phyloP scores from a whole-genome alignment of 2,329 filamentous ascomycete genomes.

The Colletotrichum kahawae region DNA sequence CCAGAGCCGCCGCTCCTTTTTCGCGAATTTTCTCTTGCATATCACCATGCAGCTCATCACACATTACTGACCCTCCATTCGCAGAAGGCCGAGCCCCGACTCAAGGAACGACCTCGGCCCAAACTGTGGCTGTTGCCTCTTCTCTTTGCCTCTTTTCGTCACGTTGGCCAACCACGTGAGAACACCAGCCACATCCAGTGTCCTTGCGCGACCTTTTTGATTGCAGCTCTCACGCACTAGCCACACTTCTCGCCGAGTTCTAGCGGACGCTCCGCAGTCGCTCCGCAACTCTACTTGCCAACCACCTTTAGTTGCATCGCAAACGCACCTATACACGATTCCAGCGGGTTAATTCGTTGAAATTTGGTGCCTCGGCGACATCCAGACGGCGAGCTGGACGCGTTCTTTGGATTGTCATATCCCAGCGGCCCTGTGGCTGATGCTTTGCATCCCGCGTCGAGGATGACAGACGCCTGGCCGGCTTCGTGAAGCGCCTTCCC shows the following conservation, averaged over 20 bases:
- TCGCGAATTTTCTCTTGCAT: neutral
- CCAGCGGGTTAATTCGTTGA: neutral
- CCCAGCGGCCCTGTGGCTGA: slow-evolving; percentile 1
- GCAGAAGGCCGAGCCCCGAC: neutral
- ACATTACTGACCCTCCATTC: neutral
- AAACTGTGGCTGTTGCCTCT: slow-evolving; percentile 5
- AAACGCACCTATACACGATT: neutral
- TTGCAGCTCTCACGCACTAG: neutral
- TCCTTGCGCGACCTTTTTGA: neutral
- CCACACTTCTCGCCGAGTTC: neutral
- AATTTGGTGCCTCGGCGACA: neutral
- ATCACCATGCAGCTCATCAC: neutral
- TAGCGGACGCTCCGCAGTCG: neutral
- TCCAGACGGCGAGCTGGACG: neutral
- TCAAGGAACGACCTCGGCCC: neutral
- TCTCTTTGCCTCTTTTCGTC: neutral
- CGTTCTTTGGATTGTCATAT: neutral
- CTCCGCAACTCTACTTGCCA: neutral
- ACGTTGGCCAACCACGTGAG: neutral
- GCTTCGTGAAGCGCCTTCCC: neutral
- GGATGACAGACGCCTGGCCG: neutral
- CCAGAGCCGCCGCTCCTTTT: neutral
- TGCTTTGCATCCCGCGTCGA: neutral
- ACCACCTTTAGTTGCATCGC: neutral
- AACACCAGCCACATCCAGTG: slow-evolving; percentile 6